Evolutionary conservation across 768 basidiomycete genomes (phyloP), one percentile per base, ranked within the genome.

Genomic region (Epithele typhae): DNA sequence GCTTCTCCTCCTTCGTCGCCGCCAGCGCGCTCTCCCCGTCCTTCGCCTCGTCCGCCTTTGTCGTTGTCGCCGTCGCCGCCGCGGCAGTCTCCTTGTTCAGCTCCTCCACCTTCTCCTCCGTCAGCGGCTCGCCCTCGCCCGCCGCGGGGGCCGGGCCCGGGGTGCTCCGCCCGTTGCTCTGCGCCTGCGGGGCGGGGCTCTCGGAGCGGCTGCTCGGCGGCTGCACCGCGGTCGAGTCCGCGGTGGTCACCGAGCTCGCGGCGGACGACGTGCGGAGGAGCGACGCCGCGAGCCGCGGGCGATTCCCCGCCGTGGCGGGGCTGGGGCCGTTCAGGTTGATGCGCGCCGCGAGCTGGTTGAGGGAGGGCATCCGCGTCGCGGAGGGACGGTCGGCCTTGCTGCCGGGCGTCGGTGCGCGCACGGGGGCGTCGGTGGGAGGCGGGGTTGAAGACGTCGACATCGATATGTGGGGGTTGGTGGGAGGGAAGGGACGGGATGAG

Each of bases 331-430:
- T 78, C 41, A 74, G 67, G 56, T 73, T 78, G 62, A 89, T 86
- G 40, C 86, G 81, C 5, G 87, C 87, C 2, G 85, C 88, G 45
- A 91, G 80, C 64, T 89, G 85, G 68, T 87, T 85, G 12, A 91
- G 74, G 6, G 88, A 88, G 0, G 87, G 87, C 15, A 82, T 70
- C 19, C 86, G 78, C 22, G 59, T 22, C 22, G 56, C 55, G 5
- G 66, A 18, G n/a, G 66, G 45, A 15, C 68, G 62, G 39, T 74
- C 72, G 18, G 69, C 60, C 53, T 69, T 72, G 37, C 69, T 58
- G 65, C 40, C 69, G 63, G 49, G 66, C 51, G 14, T 9, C 6
- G 35, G 65, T 59, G 10, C 65, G 49, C 11, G 66, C 47, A 23
- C 59, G 53, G 48, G 49, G 9, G 14, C 49, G 37, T 68, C 39